Evolutionary conservation across 306 rosid genomes (phyloP).

Genomic region (Cyamopsis tetragonoloba): DNA sequence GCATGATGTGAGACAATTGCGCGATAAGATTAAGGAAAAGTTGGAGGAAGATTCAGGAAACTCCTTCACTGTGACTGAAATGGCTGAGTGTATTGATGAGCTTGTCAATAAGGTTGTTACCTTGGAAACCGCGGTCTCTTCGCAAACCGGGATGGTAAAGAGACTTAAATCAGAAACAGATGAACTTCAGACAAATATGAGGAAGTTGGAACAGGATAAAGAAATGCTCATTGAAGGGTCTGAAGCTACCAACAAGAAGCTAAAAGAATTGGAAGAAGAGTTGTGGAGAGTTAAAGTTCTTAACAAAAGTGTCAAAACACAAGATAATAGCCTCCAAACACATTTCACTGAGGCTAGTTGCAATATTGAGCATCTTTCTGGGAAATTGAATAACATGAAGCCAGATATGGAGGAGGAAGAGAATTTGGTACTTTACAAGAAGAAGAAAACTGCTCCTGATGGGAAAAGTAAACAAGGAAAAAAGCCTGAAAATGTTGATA

Average conservation of each 20-base stretch:
- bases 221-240: constrained; percentile 55
- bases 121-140: constrained; percentile 60
- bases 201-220: constrained; percentile 65
- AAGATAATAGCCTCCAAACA: constrained; percentile 46
- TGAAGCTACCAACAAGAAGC: constrained; percentile 41
- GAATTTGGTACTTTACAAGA: constrained; percentile 29
- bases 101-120: constrained; percentile 70
- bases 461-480: constrained; percentile 27
- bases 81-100: constrained; percentile 80
- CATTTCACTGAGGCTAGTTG: constrained; percentile 65
- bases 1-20: constrained; percentile 22
- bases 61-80: constrained; percentile 54
- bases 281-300: constrained; percentile 44
- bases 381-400: constrained; percentile 47
- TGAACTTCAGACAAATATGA: constrained; percentile 47
- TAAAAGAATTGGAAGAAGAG: constrained; percentile 71
- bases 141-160: constrained; percentile 55
- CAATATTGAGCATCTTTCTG: constrained; percentile 61
- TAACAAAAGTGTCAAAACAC: constrained; percentile 40
- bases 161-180: constrained; percentile 61
- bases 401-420: constrained; percentile 49
- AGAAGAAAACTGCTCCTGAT: constrained; percentile 21
- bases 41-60: constrained; percentile 37
- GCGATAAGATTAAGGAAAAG: constrained; percentile 36
- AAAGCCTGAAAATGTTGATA: constrained; percentile 9